Evolutionary conservation across 129 eudicot species (phyloP), one percentile per base, ranked within the genome.

Genomic region (Mikania micrantha): DNA sequence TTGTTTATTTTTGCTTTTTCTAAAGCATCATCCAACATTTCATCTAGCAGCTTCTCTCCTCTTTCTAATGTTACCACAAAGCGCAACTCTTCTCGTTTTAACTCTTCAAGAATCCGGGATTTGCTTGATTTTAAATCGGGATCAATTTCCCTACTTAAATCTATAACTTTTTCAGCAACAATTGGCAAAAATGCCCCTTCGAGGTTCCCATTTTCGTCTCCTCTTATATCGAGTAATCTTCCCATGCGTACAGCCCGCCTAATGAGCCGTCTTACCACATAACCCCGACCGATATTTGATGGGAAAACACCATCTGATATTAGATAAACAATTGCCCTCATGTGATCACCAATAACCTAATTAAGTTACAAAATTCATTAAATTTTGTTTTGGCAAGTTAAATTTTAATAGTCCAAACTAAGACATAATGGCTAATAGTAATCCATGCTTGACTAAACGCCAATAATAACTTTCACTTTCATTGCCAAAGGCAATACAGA

Each of bases 291-390:
- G 32, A 86, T 93, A 74, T 82, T 93, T 59, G 96, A 93, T 38
- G 98, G 98, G 70, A 80, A 64, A 63, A 88, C 96, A 10, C 98
- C 96, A 20, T 93, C 98, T 27, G 96, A 88, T 78, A 93, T 76
- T 39, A 93, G 90, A 83, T 76, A 88, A 34, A 84, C 92, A 40
- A 93, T 69, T 12, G 96, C 96, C 63, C 98, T 92, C 90, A 89
- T 74, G 81, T 93, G 98, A 74, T 93, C 98, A 35, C 95, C 98
- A n/a, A 93, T 93, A 50, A 93, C 83, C 98, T 93, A 65, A 73
- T 50, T 27, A 31, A 15, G 60, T 22, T 28, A 17, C 20, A 64
- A 58, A 25, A 9, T 49, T 57, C 45, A 42, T 10, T 2, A 74
- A 21, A 28, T 31, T 20, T n/a, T n/a, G n/a, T n/a, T n/a, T n/a